Evolutionary conservation across 2,329 filamentous ascomycete genomes (phyloP).

Genomic region (Pseudomassariella vexata): DNA sequence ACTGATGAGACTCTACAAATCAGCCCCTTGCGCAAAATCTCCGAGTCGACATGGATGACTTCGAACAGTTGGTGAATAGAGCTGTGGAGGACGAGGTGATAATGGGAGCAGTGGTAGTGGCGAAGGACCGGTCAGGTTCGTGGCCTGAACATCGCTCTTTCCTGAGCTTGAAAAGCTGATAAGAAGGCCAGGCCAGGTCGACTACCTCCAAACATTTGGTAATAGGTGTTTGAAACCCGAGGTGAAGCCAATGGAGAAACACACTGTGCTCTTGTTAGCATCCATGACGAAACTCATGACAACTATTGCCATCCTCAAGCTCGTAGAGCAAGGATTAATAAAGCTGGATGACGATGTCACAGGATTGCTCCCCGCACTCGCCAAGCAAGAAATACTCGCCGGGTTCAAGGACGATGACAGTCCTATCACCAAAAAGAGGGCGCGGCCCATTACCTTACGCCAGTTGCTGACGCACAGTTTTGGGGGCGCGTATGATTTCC

Average conservation of each 20-base stretch:
- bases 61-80: constrained; percentile 8
- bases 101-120: constrained; percentile 11
- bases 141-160: background rate
- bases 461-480: constrained; percentile 41
- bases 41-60: constrained; percentile 9
- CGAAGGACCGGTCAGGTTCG: constrained; percentile 11
- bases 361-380: constrained; percentile 35
- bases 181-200: constrained; percentile 9
- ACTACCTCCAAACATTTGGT: constrained; percentile 11
- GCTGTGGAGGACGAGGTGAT: constrained; percentile 9
- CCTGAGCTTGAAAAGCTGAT: background rate
- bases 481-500: constrained; percentile 34
- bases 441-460: constrained; percentile 34
- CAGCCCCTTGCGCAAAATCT: no score
- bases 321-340: constrained; percentile 39
- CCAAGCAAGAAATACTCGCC: constrained; percentile 33
- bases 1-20: no score
- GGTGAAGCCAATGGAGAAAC: constrained; percentile 8
- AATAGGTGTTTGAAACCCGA: constrained; percentile 3
- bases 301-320: constrained; percentile 37
- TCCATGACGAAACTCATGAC: constrained; percentile 39
- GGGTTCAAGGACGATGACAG: constrained; percentile 32
- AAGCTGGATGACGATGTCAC: constrained; percentile 39
- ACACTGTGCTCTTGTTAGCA: constrained; percentile 26
- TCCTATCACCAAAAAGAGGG: constrained; percentile 21